phyloP scores from a whole-genome alignment of 306 rosid genomes.

The Acmispon strigosus region DNA sequence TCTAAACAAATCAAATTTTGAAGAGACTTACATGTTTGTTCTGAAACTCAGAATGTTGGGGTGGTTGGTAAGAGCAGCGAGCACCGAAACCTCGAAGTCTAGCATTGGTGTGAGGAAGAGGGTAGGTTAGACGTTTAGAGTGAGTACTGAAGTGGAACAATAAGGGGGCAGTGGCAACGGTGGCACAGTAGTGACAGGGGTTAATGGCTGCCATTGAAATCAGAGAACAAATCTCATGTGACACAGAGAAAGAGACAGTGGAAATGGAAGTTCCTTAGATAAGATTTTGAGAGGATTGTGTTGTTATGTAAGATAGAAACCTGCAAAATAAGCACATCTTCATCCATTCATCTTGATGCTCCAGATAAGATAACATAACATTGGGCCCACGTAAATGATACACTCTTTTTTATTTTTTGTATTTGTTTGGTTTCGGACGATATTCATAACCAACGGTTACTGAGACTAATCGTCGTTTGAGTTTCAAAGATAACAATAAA shows the following conservation, averaged over 20 bases:
- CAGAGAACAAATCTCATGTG: constrained; percentile 23
- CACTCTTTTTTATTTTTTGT: neutral
- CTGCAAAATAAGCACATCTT: constrained; percentile 8
- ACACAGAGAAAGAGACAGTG: constrained; percentile 10
- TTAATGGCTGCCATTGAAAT: constrained; percentile 60
- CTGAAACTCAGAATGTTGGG: constrained; percentile 39
- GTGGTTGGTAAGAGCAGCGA: constrained; percentile 50
- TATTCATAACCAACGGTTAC: too few relatives aligned
- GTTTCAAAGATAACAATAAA: too few relatives aligned
- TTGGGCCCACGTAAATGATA: neutral
- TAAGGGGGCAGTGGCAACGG: constrained; percentile 33
- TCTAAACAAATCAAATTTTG: neutral
- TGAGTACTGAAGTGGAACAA: constrained; percentile 27
- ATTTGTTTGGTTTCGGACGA: too few relatives aligned
- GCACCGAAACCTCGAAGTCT: constrained; percentile 21
- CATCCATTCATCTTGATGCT: constrained; percentile 29
- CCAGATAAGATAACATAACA: constrained; percentile 22
- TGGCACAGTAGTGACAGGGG: constrained; percentile 47
- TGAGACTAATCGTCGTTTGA: too few relatives aligned
- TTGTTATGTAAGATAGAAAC: neutral
- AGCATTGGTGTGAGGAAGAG: constrained; percentile 31
- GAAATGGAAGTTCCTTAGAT: constrained; percentile 2
- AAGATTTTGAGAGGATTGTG: constrained; percentile 26
- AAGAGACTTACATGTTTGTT: constrained; percentile 33
- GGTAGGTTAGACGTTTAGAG: constrained; percentile 30